These are phyloP conservation scores for Aspergillus nomiae DNA, from an alignment of 2,329 filamentous ascomycete species.

Conservation along the genomic window DNA sequence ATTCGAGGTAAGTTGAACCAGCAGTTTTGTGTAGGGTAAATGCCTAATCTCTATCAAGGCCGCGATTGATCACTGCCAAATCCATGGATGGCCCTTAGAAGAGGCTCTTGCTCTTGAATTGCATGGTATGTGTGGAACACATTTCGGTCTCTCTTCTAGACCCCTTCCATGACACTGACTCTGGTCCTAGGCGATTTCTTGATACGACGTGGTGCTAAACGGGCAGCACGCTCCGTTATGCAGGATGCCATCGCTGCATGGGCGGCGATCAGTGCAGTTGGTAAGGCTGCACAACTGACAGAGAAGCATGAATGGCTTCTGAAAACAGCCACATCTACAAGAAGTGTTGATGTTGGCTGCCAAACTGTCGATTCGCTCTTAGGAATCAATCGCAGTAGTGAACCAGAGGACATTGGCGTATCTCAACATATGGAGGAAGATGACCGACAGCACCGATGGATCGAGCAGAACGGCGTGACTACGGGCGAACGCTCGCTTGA, in stretches of 20 bases:
- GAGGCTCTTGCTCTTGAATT: conserved; percentile 62
- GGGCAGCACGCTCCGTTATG: conserved; percentile 60
- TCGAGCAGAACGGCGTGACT: conserved; percentile 44
- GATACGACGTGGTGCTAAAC: conserved; percentile 57
- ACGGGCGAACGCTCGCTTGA: conserved; percentile 42
- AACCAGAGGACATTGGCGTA: conserved; percentile 31
- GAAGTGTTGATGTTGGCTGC: conserved; percentile 56
- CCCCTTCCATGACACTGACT: conserved; percentile 5
- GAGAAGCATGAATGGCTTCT: conserved; percentile 65
- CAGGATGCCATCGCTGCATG: conserved; percentile 62
- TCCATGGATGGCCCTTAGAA: conserved; percentile 60
- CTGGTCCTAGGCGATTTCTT: conserved; percentile 51
- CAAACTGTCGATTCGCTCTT: conserved; percentile 59
- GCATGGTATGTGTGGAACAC: conserved; percentile 48
- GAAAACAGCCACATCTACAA: conserved; percentile 54
- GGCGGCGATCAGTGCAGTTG: conserved; percentile 58
- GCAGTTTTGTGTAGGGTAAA: background rate
- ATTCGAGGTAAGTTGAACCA: conserved; percentile 31
- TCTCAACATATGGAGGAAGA: conserved; percentile 40
- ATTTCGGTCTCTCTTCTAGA: background rate
- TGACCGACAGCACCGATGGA: conserved; percentile 44
- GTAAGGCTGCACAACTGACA: conserved; percentile 60
- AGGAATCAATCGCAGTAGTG: conserved; percentile 38
- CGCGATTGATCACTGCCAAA: conserved; percentile 62
- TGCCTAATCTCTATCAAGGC: conserved; percentile 43